Evolutionary conservation across 108 stramenopile species (phyloP).

Genomic region (Hondaea fermentalgiana): DNA sequence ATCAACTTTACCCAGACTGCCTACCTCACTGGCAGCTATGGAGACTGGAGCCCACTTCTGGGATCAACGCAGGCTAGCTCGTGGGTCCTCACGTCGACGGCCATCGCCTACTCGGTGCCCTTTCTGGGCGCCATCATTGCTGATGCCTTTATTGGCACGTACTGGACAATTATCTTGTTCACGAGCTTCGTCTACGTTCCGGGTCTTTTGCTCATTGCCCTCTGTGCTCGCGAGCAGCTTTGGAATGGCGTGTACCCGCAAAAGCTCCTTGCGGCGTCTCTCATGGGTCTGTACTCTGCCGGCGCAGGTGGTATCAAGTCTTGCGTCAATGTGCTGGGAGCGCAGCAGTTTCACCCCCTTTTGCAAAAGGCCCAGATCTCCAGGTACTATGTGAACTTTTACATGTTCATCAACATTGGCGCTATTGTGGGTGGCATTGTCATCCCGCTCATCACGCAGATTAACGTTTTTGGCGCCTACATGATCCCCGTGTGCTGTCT

Average conservation of each 20-base stretch:
- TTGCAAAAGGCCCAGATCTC: slow-evolving; percentile 66
- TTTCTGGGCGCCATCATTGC: slow-evolving; percentile 68
- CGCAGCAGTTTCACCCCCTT: slow-evolving; percentile 73
- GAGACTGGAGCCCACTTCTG: not conserved
- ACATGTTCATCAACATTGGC: slow-evolving; percentile 79
- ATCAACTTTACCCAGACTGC: slow-evolving; percentile 11
- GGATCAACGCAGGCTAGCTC: slow-evolving; percentile 40
- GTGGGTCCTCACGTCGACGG: slow-evolving; percentile 63
- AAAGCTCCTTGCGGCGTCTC: slow-evolving; percentile 48
- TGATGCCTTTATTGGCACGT: slow-evolving; percentile 66
- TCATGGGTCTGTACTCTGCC: slow-evolving; percentile 65
- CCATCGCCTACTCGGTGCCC: slow-evolving; percentile 70
- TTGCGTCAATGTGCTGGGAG: slow-evolving; percentile 74
- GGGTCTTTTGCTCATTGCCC: slow-evolving; percentile 59
- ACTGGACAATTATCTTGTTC: slow-evolving; percentile 57
- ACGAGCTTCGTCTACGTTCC: slow-evolving; percentile 60
- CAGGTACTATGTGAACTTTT: slow-evolving; percentile 72
- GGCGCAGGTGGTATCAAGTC: slow-evolving; percentile 73
- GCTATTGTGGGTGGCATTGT: slow-evolving; percentile 67
- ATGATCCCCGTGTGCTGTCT: slow-evolving; percentile 59
- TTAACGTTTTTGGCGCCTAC: slow-evolving; percentile 63
- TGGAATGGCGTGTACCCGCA: slow-evolving; percentile 39
- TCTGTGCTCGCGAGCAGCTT: slow-evolving; percentile 31
- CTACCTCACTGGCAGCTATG: slow-evolving; percentile 17
- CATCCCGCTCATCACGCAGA: slow-evolving; percentile 62